Base-by-base conservation (phyloP, 768 basidiomycete species). In the Coprinellus aureogranulatus region DNA sequence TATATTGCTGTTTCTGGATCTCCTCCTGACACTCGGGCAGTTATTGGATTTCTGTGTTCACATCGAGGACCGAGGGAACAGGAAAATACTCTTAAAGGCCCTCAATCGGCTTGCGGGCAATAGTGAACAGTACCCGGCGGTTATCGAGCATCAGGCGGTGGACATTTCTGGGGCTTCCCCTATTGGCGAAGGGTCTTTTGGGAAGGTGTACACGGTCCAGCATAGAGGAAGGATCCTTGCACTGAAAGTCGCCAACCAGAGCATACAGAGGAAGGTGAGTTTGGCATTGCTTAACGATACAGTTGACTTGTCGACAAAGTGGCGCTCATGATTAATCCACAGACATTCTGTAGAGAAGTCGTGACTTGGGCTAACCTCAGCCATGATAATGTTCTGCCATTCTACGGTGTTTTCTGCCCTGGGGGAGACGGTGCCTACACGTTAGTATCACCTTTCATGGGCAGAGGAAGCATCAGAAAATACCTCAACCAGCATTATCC, bases 371-470 rank as follows among this genome's bases (percentile, higher is more conserved):
- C 66, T 25, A 67, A 70, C 25, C 59, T 69, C 40, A 54, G 52
- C 12, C 64, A 67, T 51, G 54, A 59, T 0, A 67, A 68, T 49
- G 65, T 77, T n/a, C 70, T 76, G 16, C 75, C 72, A 12, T 75
- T 77, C 54, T 67, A 67, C 10, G 73, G 74, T 1, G 68, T 75
- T 1, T 64, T 64, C 60, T 59, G 62, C 18, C 52, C 67, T 16
- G 69, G 72, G 50, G 53, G 52, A 20, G 62, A 63, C 48, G 64
- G 61, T 27, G 65, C 67, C 41, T 51, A 73, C 10, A 66, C 67
- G 31, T 65, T 74, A 22, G 70, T 75, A 2, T 72, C 72, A 2
- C 73, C 74, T 14, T 75, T 70, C 73, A 69, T 74, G 70, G 64
- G 64, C 28, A 67, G 71, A 53, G 74, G 73, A 2, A 73, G 70